Percentiles rank a stretch among this genome's conserved stretches.
phyloP scores from a whole-genome alignment of 306 rosid genomes.

The Ammopiptanthus mongolicus region DNA sequence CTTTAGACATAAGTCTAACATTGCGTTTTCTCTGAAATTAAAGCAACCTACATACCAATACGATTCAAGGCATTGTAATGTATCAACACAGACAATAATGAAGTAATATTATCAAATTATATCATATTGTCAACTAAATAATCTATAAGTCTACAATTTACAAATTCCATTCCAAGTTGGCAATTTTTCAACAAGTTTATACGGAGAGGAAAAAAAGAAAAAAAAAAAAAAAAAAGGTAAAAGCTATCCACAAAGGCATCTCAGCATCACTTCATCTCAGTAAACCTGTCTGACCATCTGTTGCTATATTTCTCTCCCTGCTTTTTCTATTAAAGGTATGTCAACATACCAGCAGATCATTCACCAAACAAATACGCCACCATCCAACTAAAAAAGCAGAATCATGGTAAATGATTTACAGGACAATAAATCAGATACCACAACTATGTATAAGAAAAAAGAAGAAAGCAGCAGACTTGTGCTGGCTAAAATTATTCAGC shows the following conservation, averaged over 20 bases:
- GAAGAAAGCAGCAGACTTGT: background rate
- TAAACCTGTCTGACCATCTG: background rate
- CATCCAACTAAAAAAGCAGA: background rate
- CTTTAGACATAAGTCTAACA: too few relatives aligned
- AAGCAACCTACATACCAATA: background rate
- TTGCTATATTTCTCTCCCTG: background rate
- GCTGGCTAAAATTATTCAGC: background rate
- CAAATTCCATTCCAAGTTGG: constrained; percentile 11
- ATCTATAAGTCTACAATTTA: constrained; percentile 14
- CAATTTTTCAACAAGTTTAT: background rate
- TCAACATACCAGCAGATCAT: background rate
- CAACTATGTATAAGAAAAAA: background rate
- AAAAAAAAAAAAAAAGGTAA: background rate
- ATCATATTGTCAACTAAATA: background rate
- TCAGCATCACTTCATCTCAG: background rate
- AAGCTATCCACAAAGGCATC: background rate
- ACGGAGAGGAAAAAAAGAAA: background rate
- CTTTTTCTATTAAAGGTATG: background rate
- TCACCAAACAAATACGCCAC: background rate
- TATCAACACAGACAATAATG: background rate
- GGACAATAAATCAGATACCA: background rate
- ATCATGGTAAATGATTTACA: background rate
- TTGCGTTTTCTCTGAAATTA: background rate
- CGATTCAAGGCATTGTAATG: background rate
- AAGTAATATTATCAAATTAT: background rate